A percentile compares a stretch with the other conserved stretches of the same genome.
These are phyloP conservation scores for Hymenoscyphus repandus DNA, from an alignment of 2,329 filamentous ascomycete species.

Conservation along the genomic window DNA sequence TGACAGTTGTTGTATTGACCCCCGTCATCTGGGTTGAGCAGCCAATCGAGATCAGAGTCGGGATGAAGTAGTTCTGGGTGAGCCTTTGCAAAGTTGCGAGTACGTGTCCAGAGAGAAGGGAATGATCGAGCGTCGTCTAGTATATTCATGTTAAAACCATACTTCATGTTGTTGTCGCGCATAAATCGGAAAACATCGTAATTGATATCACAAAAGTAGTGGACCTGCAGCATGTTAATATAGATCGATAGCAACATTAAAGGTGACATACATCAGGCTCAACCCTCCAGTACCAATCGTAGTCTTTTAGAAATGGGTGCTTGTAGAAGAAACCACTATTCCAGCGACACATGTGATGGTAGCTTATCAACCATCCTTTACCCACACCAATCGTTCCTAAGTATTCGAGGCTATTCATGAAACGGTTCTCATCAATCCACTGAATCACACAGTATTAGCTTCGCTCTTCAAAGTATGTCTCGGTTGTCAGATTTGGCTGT, in stretches of 20 bases:
- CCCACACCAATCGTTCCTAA: slow-evolving; percentile 93
- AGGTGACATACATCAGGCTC: slow-evolving; percentile 49
- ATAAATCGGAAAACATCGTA: slow-evolving; percentile 87
- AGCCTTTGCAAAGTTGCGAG: slow-evolving; percentile 83
- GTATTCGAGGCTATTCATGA: slow-evolving; percentile 80
- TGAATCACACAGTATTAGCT: too few species aligned
- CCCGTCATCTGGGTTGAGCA: slow-evolving; percentile 75
- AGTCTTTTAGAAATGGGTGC: slow-evolving; percentile 61
- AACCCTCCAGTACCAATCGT: slow-evolving; percentile 57
- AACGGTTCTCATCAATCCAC: slow-evolving; percentile 91
- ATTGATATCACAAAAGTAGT: slow-evolving; percentile 57
- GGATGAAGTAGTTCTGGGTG: slow-evolving; percentile 79
- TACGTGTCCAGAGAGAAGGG: slow-evolving; percentile 87
- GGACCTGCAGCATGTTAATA: slow-evolving; percentile 36
- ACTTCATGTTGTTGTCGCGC: slow-evolving; percentile 76
- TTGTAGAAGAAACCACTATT: slow-evolving; percentile 78
- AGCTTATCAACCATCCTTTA: slow-evolving; percentile 92
- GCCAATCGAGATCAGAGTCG: slow-evolving; percentile 78
- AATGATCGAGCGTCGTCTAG: slow-evolving; percentile 94
- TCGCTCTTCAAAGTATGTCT: too few species aligned
- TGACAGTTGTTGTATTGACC: slow-evolving; percentile 95
- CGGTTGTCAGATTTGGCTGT: too few species aligned
- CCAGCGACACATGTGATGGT: slow-evolving; percentile 98
- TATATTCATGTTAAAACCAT: slow-evolving; percentile 75
- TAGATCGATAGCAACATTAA: slow-evolving; percentile 4